Base-by-base conservation (phyloP, 495 filamentous ascomycete genomes). In the Xylaria bambusicola region DNA sequence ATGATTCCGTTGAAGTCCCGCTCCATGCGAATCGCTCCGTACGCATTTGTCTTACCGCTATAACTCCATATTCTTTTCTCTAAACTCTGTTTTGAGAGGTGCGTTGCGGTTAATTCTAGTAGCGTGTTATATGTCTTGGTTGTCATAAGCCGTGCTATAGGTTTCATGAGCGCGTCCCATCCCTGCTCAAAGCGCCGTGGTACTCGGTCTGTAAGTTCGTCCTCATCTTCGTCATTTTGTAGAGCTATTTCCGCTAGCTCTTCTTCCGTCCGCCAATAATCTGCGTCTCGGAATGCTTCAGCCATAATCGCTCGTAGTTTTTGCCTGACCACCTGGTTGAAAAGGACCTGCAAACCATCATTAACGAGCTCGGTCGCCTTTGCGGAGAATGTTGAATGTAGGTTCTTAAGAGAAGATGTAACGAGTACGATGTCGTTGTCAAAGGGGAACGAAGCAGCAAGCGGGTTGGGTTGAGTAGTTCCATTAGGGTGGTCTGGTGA, bases 31-130 rank as follows among this genome's bases (percentile, higher is more conserved):
- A 92, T 88, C 8, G 91, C 91, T 2, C 95, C 95, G 21, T 94
- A 82, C 46, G 88, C 85, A 62, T 88, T 96, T 26, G 95, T 80
- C 55, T 88, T 83, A 20, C 90, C 90, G 23, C 88, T 83, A 67
- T 90, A 94, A 49, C 86, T 86, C 88, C 87, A 93, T 29, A 98
- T 86, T 3, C 93, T 77, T 81, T 97, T 98, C 77, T 98, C 95
- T 8, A 98, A 79, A 41, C 92, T 80, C 13, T 81, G 80, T 21
- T 71, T 70, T 0, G 87, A 77, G 3, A 98, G 84, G 70, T 95
- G 88, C 1, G 76, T 77, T 15, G 91, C 81, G 9, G 92, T 89
- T 6, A 84, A 78, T 31, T 86, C 83, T 18, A 96, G 80, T 8
- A 98, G 77, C 17, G 81, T 82, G 55, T 87, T 83, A 67, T 86